Evolutionary conservation across 2,329 filamentous ascomycete species (phyloP).

Genomic region (Ophiostoma sp.): DNA sequence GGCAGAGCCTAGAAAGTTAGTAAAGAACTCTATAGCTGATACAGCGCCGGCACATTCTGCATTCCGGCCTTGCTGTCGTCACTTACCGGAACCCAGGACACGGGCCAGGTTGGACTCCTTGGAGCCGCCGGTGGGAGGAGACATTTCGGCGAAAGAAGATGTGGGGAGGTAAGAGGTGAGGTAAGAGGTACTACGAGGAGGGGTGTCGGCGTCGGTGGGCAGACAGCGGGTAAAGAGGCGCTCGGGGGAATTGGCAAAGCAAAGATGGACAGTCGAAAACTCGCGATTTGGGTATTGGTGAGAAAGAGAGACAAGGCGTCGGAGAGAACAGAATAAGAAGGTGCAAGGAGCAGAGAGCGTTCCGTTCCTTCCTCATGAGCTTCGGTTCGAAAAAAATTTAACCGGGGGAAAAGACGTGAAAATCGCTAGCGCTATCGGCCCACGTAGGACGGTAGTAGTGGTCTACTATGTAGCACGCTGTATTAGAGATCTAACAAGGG

Average conservation of each 20-base stretch:
- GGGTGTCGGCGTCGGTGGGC: neutral
- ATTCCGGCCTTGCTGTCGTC: neutral
- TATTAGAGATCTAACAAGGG: neutral
- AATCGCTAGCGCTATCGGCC: slow-evolving; percentile 24
- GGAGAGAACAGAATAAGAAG: neutral
- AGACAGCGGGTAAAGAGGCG: neutral
- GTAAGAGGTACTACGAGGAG: neutral
- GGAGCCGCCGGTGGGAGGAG: slow-evolving; percentile 53
- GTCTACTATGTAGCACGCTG: neutral
- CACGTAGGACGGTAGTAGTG: neutral
- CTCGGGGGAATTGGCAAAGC: neutral
- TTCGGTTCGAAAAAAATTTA: slow-evolving; percentile 22
- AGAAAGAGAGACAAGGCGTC: neutral
- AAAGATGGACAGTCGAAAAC: neutral
- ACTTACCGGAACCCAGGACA: slow-evolving; percentile 80
- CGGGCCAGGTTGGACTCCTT: slow-evolving; percentile 86
- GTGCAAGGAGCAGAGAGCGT: neutral
- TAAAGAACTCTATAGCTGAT: neutral
- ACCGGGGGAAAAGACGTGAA: slow-evolving; percentile 18
- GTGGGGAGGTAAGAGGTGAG: neutral
- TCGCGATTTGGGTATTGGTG: neutral
- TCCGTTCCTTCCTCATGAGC: slow-evolving; percentile 16
- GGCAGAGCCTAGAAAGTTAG: slow-evolving; percentile 61
- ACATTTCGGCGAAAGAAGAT: slow-evolving; percentile 44
- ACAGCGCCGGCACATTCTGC: neutral